Base-by-base conservation (phyloP, 768 basidiomycete genomes). In the Termitomyces sp. region DNA sequence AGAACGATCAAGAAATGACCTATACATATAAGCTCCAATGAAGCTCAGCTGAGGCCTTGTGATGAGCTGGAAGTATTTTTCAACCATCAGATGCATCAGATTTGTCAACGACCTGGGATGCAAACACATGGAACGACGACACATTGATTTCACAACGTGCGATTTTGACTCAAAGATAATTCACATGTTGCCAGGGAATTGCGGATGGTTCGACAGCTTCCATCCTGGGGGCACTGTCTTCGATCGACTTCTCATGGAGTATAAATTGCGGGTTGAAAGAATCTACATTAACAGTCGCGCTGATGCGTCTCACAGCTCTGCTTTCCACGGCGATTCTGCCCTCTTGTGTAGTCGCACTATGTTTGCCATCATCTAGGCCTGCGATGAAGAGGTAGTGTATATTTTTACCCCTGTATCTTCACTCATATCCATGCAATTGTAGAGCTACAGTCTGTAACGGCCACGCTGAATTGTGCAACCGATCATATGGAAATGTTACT, bases 391-490 rank as follows among this genome's bases (percentile, higher is more conserved):
- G 27, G 50, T 50, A 5, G 9, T 3, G 3, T 7, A 13, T 9
- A 7, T 29, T 12, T 27, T 13, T n/a, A 18, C 18, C 6, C 6
- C 10, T n/a, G 18, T 5, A 2, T 20, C 27, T 7, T 20, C 15
- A 31, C 2, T n/a, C 5, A 7, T 25, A 3, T 48, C 16, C 12
- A 10, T 11, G 7, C 10, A 29, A 32, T 23, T 25, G 31, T 9
- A 77, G 75, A 53, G 73, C 77, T 6, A 74, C 71, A 0, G 72
- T 80, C 7, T 89, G 86, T 68, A 89, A 89, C 63, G 86, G 86
- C 0, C 79, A 78, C 44, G 72, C 84, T 0, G 84, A 86, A 59
- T 70, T 88, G 3, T 89, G 88, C 65, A 61, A 70, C 52, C 72
- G 82, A 27, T 68, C 68, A 31, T 89, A 87, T 63, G 79, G 74